phyloP scores from a whole-genome alignment of 2,329 filamentous ascomycete species.

The Fusarium acutatum region DNA sequence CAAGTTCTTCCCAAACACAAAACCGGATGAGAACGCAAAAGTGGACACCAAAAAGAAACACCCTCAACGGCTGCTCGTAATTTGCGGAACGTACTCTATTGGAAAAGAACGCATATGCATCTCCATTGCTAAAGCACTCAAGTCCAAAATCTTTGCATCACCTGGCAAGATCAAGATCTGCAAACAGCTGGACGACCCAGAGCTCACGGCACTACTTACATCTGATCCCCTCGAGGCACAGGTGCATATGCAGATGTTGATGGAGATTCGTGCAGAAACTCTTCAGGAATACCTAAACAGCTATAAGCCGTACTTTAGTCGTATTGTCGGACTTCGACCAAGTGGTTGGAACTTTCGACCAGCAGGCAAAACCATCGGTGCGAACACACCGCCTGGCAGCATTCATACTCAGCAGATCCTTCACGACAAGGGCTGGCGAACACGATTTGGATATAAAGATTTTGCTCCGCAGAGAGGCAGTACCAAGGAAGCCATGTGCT shows the following conservation, averaged over 20 bases:
- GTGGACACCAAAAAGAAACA: conserved; percentile 39
- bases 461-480: conserved; percentile 85
- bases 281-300: conserved; percentile 86
- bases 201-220: conserved; percentile 81
- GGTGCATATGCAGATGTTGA: conserved; percentile 96
- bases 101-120: conserved; percentile 97
- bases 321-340: conserved; percentile 89
- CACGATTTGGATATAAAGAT: conserved; percentile 74
- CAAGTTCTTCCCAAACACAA: conserved; percentile 60
- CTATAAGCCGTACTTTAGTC: conserved; percentile 82
- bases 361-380: conserved; percentile 63
- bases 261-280: conserved; percentile 92
- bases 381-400: conserved; percentile 58
- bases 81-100: conserved; percentile 97
- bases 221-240: conserved; percentile 83
- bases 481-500: conserved; percentile 83
- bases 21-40: conserved; percentile 42
- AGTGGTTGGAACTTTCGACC: conserved; percentile 95
- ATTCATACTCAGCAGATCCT: conserved; percentile 61
- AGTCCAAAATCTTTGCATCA: conserved; percentile 89
- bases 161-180: conserved; percentile 85
- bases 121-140: conserved; percentile 85
- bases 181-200: conserved; percentile 83
- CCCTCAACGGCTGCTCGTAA: conserved; percentile 77
- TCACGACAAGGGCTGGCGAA: conserved; percentile 75